Base-by-base conservation (phyloP, 2,329 filamentous ascomycete species). In the Dactylellina sp. region DNA sequence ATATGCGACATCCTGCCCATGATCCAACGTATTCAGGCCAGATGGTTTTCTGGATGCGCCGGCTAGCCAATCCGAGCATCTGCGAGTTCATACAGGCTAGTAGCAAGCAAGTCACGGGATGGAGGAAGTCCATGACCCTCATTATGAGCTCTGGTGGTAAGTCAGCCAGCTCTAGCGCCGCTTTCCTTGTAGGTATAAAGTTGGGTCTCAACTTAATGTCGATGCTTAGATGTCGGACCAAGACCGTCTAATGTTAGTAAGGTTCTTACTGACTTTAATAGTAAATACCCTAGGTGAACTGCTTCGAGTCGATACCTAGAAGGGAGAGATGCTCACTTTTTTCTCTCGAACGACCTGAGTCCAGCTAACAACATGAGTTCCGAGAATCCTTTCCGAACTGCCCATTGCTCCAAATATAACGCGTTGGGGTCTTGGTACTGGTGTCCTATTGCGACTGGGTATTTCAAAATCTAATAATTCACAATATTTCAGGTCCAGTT, bases 11-110 rank as follows among this genome's bases (percentile, higher is more conserved):
- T 2, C 55, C 55, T 0, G 61, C 61, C 70, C 70, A 74, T 1
- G 24, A 35, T 1, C 70, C 61, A 16, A 74, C 7, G 52, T 74
- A 61, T 7, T 42, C 40, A 12, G 70, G 70, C 39, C 46, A 40
- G 1, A 74, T 16, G 22, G 62, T 49, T 9, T 56, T 50, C 40
- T 24, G 2, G 18, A 66, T 16, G 7, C 53, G 40, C 12, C 6
- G 14, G 0, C 16, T 18, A 7, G 53, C 50, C 11, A 62, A 11
- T 7, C 52, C 37, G 2, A 74, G 49, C 16, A 49, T 44, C 9
- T n/a, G 7, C 1, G 32, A 32, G 12, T 42, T 47, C 5, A 42
- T 55, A 7, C 35, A 53, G 2, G 61, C 61, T 14, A 74, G 18
- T 0, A 53, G 35, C 35, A 74, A 52, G 14, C 46, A 9, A 4